A percentile compares a stretch with the other conserved stretches of the same genome.
These are phyloP conservation scores for Oryza longistaminata DNA, from an alignment of 176 grass and related monocot genomes.

Conservation along the genomic window DNA sequence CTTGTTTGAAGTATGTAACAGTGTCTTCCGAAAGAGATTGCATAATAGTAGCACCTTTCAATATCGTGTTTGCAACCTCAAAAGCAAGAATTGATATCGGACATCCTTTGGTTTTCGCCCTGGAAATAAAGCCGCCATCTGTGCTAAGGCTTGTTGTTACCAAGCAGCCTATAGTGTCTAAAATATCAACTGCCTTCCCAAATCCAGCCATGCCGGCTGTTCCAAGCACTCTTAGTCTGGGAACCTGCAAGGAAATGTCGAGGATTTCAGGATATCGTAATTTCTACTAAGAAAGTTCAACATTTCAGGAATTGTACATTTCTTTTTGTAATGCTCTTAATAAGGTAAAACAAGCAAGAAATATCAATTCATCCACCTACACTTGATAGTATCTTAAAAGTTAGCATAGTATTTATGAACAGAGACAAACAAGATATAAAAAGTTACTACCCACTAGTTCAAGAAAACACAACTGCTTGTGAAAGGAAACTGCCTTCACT, in stretches of 20 bases:
- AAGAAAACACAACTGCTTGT: not conserved
- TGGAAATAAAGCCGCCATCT: slow-evolving; percentile 62
- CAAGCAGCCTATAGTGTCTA: slow-evolving; percentile 80
- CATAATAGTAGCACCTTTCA: slow-evolving; percentile 80
- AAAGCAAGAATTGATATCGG: slow-evolving; percentile 84
- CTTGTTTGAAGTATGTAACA: slow-evolving; percentile 76
- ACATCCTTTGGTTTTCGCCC: slow-evolving; percentile 62
- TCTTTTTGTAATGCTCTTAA: not conserved
- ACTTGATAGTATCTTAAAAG: not conserved
- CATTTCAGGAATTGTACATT: slow-evolving; percentile 18
- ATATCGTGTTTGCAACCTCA: slow-evolving; percentile 91
- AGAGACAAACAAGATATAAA: not conserved
- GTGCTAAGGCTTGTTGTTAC: slow-evolving; percentile 69
- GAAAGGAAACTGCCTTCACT: not conserved
- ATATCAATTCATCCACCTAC: not conserved
- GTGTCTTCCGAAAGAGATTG: slow-evolving; percentile 75
- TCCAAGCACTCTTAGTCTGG: slow-evolving; percentile 50
- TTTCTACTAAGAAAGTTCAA: slow-evolving; percentile 2
- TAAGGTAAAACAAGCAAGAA: not conserved
- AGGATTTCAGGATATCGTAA: slow-evolving; percentile 23
- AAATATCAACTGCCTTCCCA: slow-evolving; percentile 81
- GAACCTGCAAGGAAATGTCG: slow-evolving; percentile 30
- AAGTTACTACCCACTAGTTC: not conserved
- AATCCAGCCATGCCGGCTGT: slow-evolving; percentile 68
- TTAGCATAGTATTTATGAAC: not conserved